These are phyloP conservation scores for Pyropia yezoensis DNA, from an alignment of 23 red algal genomes.

Conservation along the genomic window DNA sequence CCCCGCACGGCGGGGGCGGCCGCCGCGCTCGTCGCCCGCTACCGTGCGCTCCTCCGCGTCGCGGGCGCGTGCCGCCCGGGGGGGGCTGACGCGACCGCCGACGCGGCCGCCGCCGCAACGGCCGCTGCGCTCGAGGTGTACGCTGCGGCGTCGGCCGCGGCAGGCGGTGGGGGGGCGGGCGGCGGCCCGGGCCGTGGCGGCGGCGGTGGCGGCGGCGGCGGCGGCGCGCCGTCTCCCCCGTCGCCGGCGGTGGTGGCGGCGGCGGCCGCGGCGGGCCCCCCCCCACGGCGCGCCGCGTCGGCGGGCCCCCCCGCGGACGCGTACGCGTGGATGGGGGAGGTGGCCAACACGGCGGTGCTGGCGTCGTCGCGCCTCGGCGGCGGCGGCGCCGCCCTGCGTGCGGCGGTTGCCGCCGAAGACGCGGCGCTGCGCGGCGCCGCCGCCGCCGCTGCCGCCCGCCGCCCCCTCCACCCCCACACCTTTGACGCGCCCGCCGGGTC, in stretches of 20 bases:
- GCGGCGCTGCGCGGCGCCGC: slow-evolving; percentile 15
- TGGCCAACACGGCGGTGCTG: slow-evolving; percentile 51
- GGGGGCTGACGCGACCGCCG: too few species aligned
- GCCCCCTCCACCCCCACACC: slow-evolving; percentile 12
- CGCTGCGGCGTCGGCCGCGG: too few species aligned
- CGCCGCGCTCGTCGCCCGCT: too few species aligned
- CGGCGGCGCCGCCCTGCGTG: slow-evolving; percentile 6
- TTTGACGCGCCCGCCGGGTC: slow-evolving; percentile 5
- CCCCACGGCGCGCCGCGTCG: neutral
- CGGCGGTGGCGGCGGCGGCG: slow-evolving; percentile 6
- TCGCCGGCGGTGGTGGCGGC: neutral
- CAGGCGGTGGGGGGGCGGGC: too few species aligned
- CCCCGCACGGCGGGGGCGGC: too few species aligned
- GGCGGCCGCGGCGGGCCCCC: slow-evolving; percentile 4
- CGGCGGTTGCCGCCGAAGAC: slow-evolving; percentile 36
- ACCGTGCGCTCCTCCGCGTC: too few species aligned
- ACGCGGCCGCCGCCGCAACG: too few species aligned
- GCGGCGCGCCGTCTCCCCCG: neutral
- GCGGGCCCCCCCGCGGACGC: slow-evolving; percentile 5
- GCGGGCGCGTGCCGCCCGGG: too few species aligned
- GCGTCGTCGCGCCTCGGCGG: slow-evolving; percentile 48
- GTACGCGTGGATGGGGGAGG: slow-evolving; percentile 40
- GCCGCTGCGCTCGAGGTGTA: too few species aligned
- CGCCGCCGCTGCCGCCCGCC: slow-evolving; percentile 15
- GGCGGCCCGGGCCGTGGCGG: slow-evolving; percentile 11